Evolutionary conservation across 139 green algal species (phyloP).

Genomic region (Chlorokybus atmophyticus): DNA sequence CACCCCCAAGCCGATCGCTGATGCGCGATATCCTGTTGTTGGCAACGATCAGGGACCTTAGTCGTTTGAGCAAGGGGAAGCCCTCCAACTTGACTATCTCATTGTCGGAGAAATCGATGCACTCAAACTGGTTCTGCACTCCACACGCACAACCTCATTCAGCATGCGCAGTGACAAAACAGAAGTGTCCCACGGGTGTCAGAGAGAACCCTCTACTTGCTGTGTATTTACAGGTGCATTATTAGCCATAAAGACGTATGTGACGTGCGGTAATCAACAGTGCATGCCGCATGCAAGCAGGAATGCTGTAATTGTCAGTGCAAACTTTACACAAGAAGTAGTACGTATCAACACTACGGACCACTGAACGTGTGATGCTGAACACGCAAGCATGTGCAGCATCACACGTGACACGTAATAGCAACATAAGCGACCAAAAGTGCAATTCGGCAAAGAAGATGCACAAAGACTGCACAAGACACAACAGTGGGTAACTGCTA

Average conservation of each 20-base stretch:
- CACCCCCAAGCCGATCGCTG: conserved; percentile 48
- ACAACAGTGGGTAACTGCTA: not conserved
- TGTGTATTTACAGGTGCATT: not conserved
- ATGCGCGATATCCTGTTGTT: conserved; percentile 84
- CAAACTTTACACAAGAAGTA: no score
- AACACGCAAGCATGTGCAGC: not conserved
- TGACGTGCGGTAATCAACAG: not conserved
- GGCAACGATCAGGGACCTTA: conserved; percentile 62
- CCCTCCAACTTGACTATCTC: conserved; percentile 84
- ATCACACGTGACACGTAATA: not conserved
- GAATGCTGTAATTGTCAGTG: no score
- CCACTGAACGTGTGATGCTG: not conserved
- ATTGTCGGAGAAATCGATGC: conserved; percentile 93
- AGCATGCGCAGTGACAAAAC: not conserved
- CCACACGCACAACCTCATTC: not conserved
- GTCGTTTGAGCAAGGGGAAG: conserved; percentile 70
- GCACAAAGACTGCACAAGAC: not conserved
- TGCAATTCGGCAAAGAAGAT: not conserved
- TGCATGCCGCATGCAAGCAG: no score
- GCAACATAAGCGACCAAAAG: not conserved
- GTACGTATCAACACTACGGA: no score
- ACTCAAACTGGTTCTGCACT: conserved; percentile 91
- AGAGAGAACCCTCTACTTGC: not conserved
- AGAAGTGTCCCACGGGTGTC: not conserved
- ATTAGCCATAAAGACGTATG: not conserved